Evolutionary conservation across 2,329 filamentous ascomycete species (phyloP), one percentile per base, ranked within the genome.

Genomic region (Nemania abortiva): DNA sequence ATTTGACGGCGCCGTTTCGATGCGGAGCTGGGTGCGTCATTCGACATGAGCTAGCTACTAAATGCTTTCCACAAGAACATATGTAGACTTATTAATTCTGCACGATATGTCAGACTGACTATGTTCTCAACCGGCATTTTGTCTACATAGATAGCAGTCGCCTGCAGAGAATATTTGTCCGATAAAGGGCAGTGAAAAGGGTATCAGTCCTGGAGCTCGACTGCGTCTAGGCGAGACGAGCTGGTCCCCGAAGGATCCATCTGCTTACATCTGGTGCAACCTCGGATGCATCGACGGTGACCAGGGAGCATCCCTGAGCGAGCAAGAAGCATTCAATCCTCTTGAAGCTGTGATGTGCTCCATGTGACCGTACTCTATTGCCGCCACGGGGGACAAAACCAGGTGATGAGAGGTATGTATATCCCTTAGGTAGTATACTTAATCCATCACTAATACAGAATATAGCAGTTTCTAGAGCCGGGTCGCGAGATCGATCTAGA

Each of bases 1-100:
- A 55, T 63, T 52, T 53, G 47, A 49, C 31, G 31, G n/a, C 2
- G 20, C 60, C 42, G 53, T 57, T 64, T 39, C 6, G 18, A 31
- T 31, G 39, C 27, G 39, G 55, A 20, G 37, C 9, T 50, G 9
- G 20, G 39, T 63, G 45, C 53, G 61, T 57, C 61, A 64, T 57
- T 39, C 22, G 1, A 57, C 61, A 64, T 57, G n/a, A 29, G 20
- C 34, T 37, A 37, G 34, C 20, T 50, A 50, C 20, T n/a, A 34
- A 37, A 52, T 15, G 22, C 29, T 52, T 9, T 52, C 13, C 13
- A 9, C 6, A 29, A 52, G 42, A 47, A 1, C 42, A 47, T 9
- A 18, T n/a, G n/a, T n/a, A n/a, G n/a, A n/a, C n/a, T 27, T 27
- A 27, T 27, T 27, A 5, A 27, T 27, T 27, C 2, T 27, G 24